Conservation (phyloP, 371 early-diverging fungal genomes). For the Mucor lusitanicus region DNA sequence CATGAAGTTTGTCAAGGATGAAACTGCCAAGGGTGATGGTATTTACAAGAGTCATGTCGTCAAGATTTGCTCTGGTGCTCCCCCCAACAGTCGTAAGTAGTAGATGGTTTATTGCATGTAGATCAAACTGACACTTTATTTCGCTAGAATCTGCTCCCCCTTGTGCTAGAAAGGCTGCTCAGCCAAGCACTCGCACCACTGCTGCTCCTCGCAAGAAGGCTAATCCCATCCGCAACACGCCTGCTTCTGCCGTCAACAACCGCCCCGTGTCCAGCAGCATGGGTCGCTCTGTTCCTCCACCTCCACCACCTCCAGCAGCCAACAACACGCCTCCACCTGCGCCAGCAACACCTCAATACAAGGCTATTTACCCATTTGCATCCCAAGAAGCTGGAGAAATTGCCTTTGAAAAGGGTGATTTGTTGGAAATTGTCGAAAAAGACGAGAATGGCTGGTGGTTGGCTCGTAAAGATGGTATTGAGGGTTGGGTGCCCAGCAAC, state of each 20-base stretch:
- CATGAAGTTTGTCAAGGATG: constrained; percentile 82
- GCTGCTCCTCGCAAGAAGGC: constrained; percentile 59
- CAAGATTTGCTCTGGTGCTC: constrained; percentile 67
- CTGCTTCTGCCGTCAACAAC: constrained; percentile 4
- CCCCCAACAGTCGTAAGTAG: constrained; percentile 59
- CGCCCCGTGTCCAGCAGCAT: constrained; percentile 14
- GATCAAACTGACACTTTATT: not conserved
- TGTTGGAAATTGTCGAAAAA: constrained; percentile 77
- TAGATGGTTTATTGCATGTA: not conserved
- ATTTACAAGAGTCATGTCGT: constrained; percentile 81
- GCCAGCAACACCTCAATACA: constrained; percentile 62
- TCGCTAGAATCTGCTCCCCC: constrained; percentile 59
- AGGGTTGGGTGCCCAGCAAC: constrained; percentile 88
- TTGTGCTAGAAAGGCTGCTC: constrained; percentile 52
- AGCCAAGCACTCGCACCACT: constrained; percentile 24
- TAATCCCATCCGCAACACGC: not conserved
- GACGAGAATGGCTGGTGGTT: constrained; percentile 90
- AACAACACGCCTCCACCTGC: constrained; percentile 40
- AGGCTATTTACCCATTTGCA: constrained; percentile 76
- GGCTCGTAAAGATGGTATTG: constrained; percentile 68
- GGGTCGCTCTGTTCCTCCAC: constrained; percentile 17
- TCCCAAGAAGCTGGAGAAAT: constrained; percentile 70
- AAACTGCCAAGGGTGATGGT: constrained; percentile 56
- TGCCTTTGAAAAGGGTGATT: constrained; percentile 66
- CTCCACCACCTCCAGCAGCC: constrained; percentile 12